Evolutionary conservation across 305 asterid genomes (phyloP).

Genomic region (Withania somnifera): DNA sequence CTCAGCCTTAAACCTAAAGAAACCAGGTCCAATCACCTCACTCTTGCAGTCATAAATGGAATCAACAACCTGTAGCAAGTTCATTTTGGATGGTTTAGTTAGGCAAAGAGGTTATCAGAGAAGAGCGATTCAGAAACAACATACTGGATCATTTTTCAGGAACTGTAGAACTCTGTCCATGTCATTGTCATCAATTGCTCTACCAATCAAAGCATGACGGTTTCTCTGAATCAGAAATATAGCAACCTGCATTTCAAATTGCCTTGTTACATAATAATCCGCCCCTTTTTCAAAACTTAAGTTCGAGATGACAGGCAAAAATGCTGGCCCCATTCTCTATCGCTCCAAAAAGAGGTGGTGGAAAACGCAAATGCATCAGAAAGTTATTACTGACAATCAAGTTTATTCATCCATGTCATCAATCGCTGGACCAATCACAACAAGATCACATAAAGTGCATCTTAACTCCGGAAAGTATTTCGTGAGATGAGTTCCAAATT

Average conservation of each 20-base stretch:
- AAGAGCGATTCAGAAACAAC: constrained; percentile 3
- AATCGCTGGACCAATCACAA: not conserved
- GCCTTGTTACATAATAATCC: not conserved
- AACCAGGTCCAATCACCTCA: constrained; percentile 99
- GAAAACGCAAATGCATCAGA: not conserved
- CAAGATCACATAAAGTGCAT: not conserved
- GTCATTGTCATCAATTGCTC: constrained; percentile 90
- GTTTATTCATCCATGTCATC: not conserved
- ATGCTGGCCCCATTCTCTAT: not conserved
- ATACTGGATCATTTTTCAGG: constrained; percentile 81
- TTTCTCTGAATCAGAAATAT: constrained; percentile 95
- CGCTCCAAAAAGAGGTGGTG: not conserved
- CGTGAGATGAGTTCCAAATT: not conserved
- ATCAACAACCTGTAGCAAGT: constrained; percentile 75
- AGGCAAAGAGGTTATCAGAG: not conserved
- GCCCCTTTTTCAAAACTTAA: not conserved
- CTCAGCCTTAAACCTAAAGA: constrained; percentile 95
- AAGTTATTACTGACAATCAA: not conserved
- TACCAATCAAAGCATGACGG: constrained; percentile 95
- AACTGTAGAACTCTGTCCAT: constrained; percentile 89
- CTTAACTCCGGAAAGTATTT: not conserved
- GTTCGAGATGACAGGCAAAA: not conserved
- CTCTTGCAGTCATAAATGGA: constrained; percentile 94
- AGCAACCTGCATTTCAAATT: constrained; percentile 61
- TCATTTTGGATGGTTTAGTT: constrained; percentile 9